phyloP scores from a whole-genome alignment of 1,284 basidiomycete species.

The Termitomyces sp. region DNA sequence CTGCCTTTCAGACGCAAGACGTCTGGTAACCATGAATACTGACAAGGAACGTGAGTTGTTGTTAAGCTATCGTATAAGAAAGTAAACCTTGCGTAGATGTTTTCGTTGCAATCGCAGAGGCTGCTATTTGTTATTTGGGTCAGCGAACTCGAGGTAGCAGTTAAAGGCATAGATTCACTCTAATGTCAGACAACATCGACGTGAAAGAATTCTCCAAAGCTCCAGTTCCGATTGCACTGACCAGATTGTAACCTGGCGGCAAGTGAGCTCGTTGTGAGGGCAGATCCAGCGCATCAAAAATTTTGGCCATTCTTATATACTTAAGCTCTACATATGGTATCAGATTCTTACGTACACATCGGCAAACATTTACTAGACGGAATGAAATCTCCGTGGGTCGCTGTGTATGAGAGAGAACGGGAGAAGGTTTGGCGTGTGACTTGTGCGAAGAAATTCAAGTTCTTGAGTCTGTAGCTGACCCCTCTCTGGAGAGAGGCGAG shows the following conservation, averaged over 20 bases:
- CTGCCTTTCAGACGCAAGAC: constrained; percentile 77
- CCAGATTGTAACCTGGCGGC: constrained; percentile 4
- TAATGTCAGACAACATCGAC: constrained; percentile 29
- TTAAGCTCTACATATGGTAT: not conserved
- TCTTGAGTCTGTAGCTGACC: too few relatives aligned
- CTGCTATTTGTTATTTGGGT: constrained; percentile 19
- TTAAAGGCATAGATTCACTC: constrained; percentile 19
- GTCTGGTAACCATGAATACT: constrained; percentile 90
- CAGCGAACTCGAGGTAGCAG: not conserved
- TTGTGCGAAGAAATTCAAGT: too few relatives aligned
- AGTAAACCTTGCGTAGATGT: constrained; percentile 38
- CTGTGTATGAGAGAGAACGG: too few relatives aligned
- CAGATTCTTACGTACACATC: not conserved
- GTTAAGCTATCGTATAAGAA: not conserved
- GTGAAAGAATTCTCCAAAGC: constrained; percentile 27
- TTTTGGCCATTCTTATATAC: not conserved
- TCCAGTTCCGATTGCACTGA: constrained; percentile 14
- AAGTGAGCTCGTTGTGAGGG: not conserved
- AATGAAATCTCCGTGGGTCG: not conserved
- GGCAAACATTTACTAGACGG: not conserved
- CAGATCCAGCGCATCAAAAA: not conserved
- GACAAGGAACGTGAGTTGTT: constrained; percentile 7
- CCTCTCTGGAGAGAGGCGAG: too few relatives aligned
- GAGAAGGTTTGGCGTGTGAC: too few relatives aligned
- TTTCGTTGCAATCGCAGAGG: constrained; percentile 36